Conservation (phyloP, 768 basidiomycete genomes). For the Goffeauzyma gilvescens region DNA sequence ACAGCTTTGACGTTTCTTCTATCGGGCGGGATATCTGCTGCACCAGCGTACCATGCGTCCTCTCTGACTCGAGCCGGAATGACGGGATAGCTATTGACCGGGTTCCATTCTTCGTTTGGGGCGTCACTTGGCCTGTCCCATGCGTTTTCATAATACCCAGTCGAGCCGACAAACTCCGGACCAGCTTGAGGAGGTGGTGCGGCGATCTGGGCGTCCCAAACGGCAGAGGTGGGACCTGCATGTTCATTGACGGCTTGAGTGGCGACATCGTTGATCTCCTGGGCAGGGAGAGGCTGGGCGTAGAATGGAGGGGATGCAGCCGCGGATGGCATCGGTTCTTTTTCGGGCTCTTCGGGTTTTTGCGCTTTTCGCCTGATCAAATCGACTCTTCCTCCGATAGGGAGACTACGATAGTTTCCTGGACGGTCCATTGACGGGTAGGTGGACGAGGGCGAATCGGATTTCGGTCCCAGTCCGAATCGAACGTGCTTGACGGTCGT, state of each 20-base stretch:
- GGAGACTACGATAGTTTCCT: constrained; percentile 62
- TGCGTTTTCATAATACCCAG: constrained; percentile 62
- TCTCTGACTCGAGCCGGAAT: constrained; percentile 50
- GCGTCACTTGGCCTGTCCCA: constrained; percentile 51
- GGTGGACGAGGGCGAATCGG: too few species aligned
- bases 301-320: constrained; percentile 14
- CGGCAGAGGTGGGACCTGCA: constrained; percentile 35
- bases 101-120: constrained; percentile 9
- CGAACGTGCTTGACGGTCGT: too few species aligned
- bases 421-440: too few species aligned
- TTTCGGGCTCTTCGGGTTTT: constrained; percentile 9
- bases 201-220: constrained; percentile 66
- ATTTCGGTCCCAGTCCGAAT: too few species aligned
- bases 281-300: constrained; percentile 6
- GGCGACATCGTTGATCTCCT: constrained; percentile 15
- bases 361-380: constrained; percentile 46
- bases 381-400: constrained; percentile 72
- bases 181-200: constrained; percentile 54
- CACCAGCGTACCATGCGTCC: constrained; percentile 45
- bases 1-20: constrained; percentile 50
- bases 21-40: constrained; percentile 42
- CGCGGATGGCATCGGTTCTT: constrained; percentile 3
- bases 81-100: constrained; percentile 37
- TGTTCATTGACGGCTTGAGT: constrained; percentile 24
- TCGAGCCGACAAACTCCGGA: constrained; percentile 39